Conservation (phyloP, 2,329 filamentous ascomycete genomes). For the Colletotrichum neosansevieriae region DNA sequence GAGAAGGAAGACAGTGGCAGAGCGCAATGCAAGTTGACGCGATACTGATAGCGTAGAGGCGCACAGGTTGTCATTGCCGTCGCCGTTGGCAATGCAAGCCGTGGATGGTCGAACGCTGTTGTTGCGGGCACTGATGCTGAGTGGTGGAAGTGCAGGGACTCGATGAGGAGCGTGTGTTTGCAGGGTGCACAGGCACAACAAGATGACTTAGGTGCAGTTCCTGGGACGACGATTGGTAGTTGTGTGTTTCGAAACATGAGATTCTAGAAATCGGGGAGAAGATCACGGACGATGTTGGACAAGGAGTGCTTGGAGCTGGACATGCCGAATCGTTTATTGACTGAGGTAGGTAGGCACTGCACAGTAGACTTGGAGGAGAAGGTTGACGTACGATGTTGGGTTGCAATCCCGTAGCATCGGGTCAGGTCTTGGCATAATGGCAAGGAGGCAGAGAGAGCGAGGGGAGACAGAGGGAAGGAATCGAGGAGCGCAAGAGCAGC, state of each 20-base stretch:
- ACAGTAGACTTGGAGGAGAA: too few species aligned
- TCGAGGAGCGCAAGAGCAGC: neutral
- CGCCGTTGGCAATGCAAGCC: neutral
- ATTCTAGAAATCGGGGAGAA: constrained; percentile 38
- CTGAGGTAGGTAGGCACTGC: too few species aligned
- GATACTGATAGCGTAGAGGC: neutral
- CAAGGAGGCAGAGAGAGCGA: neutral
- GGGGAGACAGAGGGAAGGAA: too few species aligned
- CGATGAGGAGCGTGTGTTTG: constrained; percentile 20
- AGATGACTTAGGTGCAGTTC: constrained; percentile 26
- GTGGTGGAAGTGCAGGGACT: neutral
- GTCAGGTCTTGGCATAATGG: constrained; percentile 6
- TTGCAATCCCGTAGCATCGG: constrained; percentile 25
- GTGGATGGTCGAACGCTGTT: neutral
- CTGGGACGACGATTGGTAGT: constrained; percentile 34
- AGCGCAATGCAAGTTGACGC: constrained; percentile 13
- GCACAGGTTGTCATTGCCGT: neutral
- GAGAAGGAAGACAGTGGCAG: neutral
- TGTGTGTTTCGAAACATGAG: constrained; percentile 37
- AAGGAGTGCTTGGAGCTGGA: neutral
- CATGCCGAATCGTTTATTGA: neutral
- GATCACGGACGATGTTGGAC: constrained; percentile 5
- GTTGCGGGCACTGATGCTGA: constrained; percentile 6
- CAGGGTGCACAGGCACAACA: constrained; percentile 6
- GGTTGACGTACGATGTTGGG: neutral